Percentiles rank a stretch among this genome's conserved stretches.
phyloP scores from a whole-genome alignment of 2,329 filamentous ascomycete species.

The Aspergillus nomiae region DNA sequence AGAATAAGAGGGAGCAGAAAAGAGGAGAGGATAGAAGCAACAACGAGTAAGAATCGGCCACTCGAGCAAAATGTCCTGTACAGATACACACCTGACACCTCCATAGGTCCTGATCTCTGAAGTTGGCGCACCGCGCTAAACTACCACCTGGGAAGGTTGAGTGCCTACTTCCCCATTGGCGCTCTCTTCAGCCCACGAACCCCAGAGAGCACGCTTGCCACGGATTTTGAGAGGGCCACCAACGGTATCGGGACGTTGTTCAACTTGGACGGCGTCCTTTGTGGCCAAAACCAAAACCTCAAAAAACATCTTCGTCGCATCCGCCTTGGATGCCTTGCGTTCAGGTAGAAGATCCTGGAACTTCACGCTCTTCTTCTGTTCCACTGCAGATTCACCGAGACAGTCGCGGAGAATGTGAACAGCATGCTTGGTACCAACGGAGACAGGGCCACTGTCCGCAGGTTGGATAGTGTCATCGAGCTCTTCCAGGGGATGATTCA shows the following conservation, averaged over 20 bases:
- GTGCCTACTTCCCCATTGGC: constrained; percentile 50
- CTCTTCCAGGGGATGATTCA: constrained; percentile 55
- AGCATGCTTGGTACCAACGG: constrained; percentile 88
- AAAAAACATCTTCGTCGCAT: constrained; percentile 99
- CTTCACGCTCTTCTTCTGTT: constrained; percentile 76
- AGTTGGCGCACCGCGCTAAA: constrained; percentile 7
- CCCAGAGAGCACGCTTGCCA: constrained; percentile 95
- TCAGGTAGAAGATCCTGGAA: constrained; percentile 93
- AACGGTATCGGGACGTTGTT: constrained; percentile 72
- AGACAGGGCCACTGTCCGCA: constrained; percentile 81
- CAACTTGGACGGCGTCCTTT: constrained; percentile 96
- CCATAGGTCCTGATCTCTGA: neutral
- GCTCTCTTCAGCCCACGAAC: constrained; percentile 82
- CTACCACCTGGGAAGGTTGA: constrained; percentile 32
- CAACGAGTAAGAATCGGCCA: neutral
- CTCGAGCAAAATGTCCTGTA: neutral
- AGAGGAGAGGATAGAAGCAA: neutral
- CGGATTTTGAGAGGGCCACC: constrained; percentile 81
- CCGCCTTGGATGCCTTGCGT: constrained; percentile 74
- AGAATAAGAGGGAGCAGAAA: neutral
- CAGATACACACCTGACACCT: neutral
- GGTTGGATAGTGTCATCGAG: constrained; percentile 85
- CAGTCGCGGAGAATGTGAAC: constrained; percentile 90
- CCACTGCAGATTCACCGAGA: constrained; percentile 68
- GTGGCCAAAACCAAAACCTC: constrained; percentile 93